Evolutionary conservation across 768 basidiomycete species (phyloP), one percentile per base, ranked within the genome.

Genomic region (Boletales sp.): DNA sequence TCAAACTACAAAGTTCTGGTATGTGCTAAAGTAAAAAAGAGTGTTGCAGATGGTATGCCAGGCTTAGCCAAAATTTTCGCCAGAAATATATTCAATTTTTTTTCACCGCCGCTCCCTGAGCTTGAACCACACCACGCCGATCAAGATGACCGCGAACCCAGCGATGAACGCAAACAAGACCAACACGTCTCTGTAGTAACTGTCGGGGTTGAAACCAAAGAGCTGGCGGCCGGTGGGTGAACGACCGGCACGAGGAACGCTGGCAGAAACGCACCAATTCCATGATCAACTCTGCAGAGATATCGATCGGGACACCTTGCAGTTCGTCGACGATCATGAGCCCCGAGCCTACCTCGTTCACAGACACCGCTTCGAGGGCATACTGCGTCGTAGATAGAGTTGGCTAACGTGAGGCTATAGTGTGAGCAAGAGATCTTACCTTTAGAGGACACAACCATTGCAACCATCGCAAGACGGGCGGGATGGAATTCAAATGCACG

Each of bases 301-400:
- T 76, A 43, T 82, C 67, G 35, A 97, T 79, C 1, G 88, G 87
- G 12, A 95, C 93, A 37, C 93, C 93, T 55, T 83, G 76, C 19
- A 94, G 67, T 6, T 74, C 75, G 69, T 94, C 92, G 50, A 80
- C 52, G 30, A 96, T 96, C 81, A 84, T 80, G 32, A 96, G 72
- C 3, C 94, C 94, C 5, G 89, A 86, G 35, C 83, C 83, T 14
- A 98, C 91, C 65, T 97, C 94, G 62, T 98, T 98, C 34, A 96
- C 88, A 12, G 86, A 76, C 14, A 96, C 73, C 6, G 94, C 94
- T 63, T 92, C 90, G n/a, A 90, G 73, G 21, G 77, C 74, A 64
- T 83, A 91, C 66, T 67, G 11, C 12, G 3, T 40, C 15, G 39
- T 37, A 2, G 21, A 41, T 15, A 8, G 13, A 3, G 0, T 9